These are phyloP conservation scores for Mycena vulgaris DNA, from an alignment of 768 basidiomycete genomes.

Conservation along the genomic window DNA sequence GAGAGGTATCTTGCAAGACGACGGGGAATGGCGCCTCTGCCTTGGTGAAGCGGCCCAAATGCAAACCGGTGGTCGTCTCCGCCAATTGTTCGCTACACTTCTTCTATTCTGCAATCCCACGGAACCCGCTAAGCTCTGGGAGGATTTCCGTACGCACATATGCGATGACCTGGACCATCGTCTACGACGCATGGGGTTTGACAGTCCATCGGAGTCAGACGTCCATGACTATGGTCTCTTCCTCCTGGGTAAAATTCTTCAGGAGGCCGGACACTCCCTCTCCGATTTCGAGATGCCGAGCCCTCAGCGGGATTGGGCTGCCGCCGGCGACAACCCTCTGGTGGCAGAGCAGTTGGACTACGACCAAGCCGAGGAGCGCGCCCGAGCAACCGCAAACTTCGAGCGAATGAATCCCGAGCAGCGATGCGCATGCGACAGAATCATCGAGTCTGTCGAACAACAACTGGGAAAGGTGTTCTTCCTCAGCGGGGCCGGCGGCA, in stretches of 20 bases:
- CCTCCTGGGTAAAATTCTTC: neutral
- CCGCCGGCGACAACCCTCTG: neutral
- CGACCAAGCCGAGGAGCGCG: neutral
- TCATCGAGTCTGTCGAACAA: neutral
- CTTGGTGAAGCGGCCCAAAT: neutral
- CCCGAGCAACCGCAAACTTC: no score
- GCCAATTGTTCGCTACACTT: neutral
- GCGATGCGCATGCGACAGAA: neutral
- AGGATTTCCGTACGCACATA: neutral
- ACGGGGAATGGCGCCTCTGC: neutral
- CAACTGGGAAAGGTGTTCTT: neutral
- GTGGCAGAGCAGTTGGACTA: neutral
- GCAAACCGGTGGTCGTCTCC: neutral
- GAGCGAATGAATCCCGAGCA: neutral
- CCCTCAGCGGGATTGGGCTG: neutral
- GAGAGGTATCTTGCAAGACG: neutral
- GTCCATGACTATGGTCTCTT: neutral
- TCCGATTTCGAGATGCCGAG: neutral
- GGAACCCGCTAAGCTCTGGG: neutral
- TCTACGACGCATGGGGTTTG: neutral
- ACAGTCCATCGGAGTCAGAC: neutral
- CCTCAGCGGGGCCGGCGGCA: neutral
- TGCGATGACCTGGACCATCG: neutral
- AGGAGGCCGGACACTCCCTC: neutral
- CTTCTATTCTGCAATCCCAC: neutral